phyloP scores from a whole-genome alignment of 495 filamentous ascomycete genomes.

The Penicillium nucicola region DNA sequence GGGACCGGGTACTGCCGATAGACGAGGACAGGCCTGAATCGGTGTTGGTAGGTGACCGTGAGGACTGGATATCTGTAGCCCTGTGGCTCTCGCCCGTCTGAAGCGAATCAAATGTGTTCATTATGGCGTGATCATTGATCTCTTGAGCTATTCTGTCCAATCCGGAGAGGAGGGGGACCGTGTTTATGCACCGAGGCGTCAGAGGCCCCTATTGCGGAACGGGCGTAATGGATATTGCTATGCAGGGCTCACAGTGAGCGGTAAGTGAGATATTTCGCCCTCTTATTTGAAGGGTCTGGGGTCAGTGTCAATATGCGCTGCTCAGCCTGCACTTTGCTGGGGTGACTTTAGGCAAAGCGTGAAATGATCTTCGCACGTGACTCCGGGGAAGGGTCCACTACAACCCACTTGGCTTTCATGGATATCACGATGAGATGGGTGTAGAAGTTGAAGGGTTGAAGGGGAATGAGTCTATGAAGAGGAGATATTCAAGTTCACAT shows the following conservation, averaged over 20 bases:
- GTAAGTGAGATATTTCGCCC: not conserved
- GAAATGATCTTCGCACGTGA: not conserved
- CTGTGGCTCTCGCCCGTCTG: constrained; percentile 17
- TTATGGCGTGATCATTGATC: constrained; percentile 37
- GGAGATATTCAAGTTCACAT: too few relatives aligned
- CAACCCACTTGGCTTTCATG: too few relatives aligned
- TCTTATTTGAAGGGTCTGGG: not conserved
- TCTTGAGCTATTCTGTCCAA: constrained; percentile 13
- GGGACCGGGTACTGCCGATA: constrained; percentile 20
- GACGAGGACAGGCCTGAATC: constrained; percentile 24
- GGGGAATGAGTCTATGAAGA: too few relatives aligned
- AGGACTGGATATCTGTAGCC: constrained; percentile 20
- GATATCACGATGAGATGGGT: too few relatives aligned
- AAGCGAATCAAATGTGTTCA: constrained; percentile 31
- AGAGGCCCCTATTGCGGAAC: not conserved
- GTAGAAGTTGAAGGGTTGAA: too few relatives aligned
- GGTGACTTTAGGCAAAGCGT: not conserved
- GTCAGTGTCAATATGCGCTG: too few relatives aligned
- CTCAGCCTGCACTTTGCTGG: too few relatives aligned
- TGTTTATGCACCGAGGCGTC: constrained; percentile 12
- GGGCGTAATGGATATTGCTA: not conserved
- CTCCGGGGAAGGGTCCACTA: too few relatives aligned
- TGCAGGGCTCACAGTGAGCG: not conserved
- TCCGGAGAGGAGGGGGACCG: not conserved
- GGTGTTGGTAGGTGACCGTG: constrained; percentile 22